Conservation (phyloP, 352 stramenopile species). For the Pythium apleroticum region DNA sequence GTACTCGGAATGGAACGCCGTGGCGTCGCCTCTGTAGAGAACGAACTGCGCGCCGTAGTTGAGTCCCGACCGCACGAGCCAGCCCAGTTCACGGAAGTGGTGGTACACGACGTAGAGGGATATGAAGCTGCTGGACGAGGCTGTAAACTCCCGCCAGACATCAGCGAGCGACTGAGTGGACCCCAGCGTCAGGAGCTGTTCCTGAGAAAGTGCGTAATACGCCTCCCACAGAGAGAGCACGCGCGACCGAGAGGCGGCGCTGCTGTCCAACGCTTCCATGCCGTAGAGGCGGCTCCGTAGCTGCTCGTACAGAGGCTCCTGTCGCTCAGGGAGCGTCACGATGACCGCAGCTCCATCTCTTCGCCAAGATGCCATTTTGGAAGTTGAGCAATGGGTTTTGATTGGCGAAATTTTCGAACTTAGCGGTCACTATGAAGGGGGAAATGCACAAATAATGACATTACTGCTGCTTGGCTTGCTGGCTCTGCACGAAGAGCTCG, state of each 20-base stretch:
- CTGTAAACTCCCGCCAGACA: constrained; percentile 40
- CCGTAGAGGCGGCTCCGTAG: constrained; percentile 2
- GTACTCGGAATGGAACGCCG: constrained; percentile 72
- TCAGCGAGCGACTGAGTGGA: neutral
- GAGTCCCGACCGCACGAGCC: constrained; percentile 54
- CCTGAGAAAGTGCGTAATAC: constrained; percentile 42
- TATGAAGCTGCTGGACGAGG: constrained; percentile 37
- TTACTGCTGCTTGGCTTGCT: neutral
- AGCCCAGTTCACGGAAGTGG: constrained; percentile 59
- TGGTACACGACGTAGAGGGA: constrained; percentile 46
- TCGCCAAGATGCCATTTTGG: constrained; percentile 33
- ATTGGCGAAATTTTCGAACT: constrained; percentile 7
- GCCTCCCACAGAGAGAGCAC: constrained; percentile 47
- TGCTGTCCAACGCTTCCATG: neutral
- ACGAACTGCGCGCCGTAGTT: constrained; percentile 75
- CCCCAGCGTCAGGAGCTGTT: constrained; percentile 28
- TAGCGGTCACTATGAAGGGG: constrained; percentile 2
- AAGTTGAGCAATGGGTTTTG: neutral
- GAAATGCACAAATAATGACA: neutral
- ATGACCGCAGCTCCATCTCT: constrained; percentile 18
- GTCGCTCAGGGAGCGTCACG: constrained; percentile 6
- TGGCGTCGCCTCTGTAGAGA: constrained; percentile 57
- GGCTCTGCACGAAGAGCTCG: constrained; percentile 13
- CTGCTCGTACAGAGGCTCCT: constrained; percentile 15
- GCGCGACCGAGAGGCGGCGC: constrained; percentile 17